Percentiles rank a stretch among this genome's conserved stretches.
Conservation (phyloP, 805 yeast genomes). For the Candida glaebosa region DNA sequence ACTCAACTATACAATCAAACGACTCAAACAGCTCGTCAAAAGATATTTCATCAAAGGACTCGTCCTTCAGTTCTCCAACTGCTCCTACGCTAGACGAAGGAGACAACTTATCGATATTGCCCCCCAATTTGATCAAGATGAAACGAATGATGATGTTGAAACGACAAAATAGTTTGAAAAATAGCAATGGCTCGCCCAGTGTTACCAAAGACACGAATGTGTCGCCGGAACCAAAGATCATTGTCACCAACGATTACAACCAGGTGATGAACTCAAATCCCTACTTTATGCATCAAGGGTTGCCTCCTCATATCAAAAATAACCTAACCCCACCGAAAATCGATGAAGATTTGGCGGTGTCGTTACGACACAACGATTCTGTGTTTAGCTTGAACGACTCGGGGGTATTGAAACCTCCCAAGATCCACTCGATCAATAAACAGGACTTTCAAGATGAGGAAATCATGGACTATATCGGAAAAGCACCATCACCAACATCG, state of each 20-base stretch:
- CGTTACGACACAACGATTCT: slow-evolving; percentile 39
- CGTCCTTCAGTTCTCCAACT: neutral
- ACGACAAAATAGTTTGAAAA: slow-evolving; percentile 8
- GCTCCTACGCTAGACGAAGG: neutral
- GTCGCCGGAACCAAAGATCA: slow-evolving; percentile 12
- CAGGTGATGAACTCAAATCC: slow-evolving; percentile 38
- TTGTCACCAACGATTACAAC: slow-evolving; percentile 8
- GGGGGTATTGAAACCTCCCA: slow-evolving; percentile 21
- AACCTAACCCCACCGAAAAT: slow-evolving; percentile 5
- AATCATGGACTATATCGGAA: neutral
- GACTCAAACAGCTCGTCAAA: neutral
- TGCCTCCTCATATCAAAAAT: slow-evolving; percentile 47
- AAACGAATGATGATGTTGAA: slow-evolving; percentile 5
- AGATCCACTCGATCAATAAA: slow-evolving; percentile 8
- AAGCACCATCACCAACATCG: neutral
- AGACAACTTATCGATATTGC: neutral
- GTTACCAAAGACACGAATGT: neutral
- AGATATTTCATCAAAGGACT: slow-evolving; percentile 1
- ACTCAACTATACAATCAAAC: neutral
- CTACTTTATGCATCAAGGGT: slow-evolving; percentile 56
- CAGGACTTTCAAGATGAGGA: neutral
- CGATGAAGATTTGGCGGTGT: slow-evolving; percentile 24
- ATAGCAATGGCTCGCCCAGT: neutral
- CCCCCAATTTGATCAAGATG: slow-evolving; percentile 2
- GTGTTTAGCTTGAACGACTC: slow-evolving; percentile 23